Percentiles rank a stretch among this genome's conserved stretches.
Conservation (phyloP, 805 yeast genomes). For the Danielia reshetovae region DNA sequence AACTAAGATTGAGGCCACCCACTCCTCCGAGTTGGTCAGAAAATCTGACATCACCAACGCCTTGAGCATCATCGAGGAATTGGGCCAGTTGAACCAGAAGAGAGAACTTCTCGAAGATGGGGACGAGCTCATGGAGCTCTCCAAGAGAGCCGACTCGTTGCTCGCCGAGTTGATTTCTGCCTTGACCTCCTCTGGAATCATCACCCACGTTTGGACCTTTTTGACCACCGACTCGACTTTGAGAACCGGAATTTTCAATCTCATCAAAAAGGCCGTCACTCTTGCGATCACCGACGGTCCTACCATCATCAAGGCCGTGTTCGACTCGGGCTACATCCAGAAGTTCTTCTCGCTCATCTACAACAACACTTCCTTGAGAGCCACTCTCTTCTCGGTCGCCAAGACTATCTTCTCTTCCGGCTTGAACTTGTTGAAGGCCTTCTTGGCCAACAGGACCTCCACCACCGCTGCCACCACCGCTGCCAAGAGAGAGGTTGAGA, state of each 20-base stretch:
- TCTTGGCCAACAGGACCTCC: conserved; percentile 12
- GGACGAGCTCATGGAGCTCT: conserved; percentile 23
- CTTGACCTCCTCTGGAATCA: conserved; percentile 35
- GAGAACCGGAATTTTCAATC: conserved; percentile 20
- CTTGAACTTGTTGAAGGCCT: conserved; percentile 23
- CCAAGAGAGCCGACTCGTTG: conserved; percentile 34
- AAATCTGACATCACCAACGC: conserved; percentile 34
- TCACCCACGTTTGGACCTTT: conserved; percentile 31
- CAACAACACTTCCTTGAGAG: conserved; percentile 31
- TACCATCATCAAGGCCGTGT: conserved; percentile 36
- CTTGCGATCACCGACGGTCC: conserved; percentile 38
- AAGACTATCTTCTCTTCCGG: conserved; percentile 32
- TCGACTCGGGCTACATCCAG: conserved; percentile 38
- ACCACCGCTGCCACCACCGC: conserved; percentile 16
- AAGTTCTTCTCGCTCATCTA: conserved; percentile 27
- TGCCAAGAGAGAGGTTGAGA: conserved; percentile 14
- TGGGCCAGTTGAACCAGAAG: conserved; percentile 32
- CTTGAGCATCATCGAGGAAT: conserved; percentile 29
- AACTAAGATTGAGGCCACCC: conserved; percentile 12
- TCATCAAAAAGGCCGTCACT: conserved; percentile 29
- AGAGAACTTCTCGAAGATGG: conserved; percentile 31
- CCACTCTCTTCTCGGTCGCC: conserved; percentile 31
- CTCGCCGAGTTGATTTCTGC: conserved; percentile 35
- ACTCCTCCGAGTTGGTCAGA: conserved; percentile 22
- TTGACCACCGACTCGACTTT: conserved; percentile 32